Evolutionary conservation across 257 asterid species (phyloP), one percentile per base, ranked within the genome.

Genomic region (Solanum pennellii): DNA sequence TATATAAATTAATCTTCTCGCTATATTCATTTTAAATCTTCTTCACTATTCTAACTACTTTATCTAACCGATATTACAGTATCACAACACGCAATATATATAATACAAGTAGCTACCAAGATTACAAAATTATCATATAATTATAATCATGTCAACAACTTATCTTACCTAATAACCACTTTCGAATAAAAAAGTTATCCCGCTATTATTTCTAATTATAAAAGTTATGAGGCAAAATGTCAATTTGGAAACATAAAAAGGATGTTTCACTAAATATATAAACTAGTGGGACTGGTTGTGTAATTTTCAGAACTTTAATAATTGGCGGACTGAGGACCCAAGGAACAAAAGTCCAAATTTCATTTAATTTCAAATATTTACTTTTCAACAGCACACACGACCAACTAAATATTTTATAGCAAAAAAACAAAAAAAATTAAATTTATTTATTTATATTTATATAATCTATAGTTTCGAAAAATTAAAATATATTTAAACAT

Each of bases 1-100:
- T 23, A 9, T 23, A 5, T 25, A 0, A 66, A 0, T 12, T 66
- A 25, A 25, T 66, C 27, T 66, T 66, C 9, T 27, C 18, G 0
- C 16, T 68, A 27, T 13, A 68, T 25, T 12, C 21, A 0, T 68
- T 20, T 27, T 0, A 0, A 15, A 68, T 68, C 37, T 13, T 27
- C 0, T 27, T 7, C 14, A 68, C 73, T 27, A 68, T 27, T 68
- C 9, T 13, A 13, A 5, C 9, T 7, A 7, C 6, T 14, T 69
- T 27, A 27, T 69, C 9, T 12, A 0, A 11, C 0, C 3, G 0
- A 0, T 18, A 29, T 14, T 29, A 69, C 1, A 12, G 6, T 6
- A 69, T 29, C 0, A 3, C 37, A 0, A 52, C 1, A 52, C 4
- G 1, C 2, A 5, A 6, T 52, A 52, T 18, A 47, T 47, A 47